phyloP scores from a whole-genome alignment of 257 asterid genomes.

The Buddleja alternifolia region DNA sequence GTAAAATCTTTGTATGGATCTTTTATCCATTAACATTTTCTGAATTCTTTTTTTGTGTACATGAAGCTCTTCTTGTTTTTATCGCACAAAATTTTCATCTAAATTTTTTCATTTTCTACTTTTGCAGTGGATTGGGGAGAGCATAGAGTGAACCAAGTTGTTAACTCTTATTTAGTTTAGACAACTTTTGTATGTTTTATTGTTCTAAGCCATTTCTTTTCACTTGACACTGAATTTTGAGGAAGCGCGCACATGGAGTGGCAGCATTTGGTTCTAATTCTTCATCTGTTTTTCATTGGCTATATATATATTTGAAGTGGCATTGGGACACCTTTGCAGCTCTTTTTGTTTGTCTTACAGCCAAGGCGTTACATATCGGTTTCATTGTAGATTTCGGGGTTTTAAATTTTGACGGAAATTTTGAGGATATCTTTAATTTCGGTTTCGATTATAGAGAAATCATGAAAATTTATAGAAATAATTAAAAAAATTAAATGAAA shows the following conservation, averaged over 20 bases:
- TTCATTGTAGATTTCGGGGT: too few relatives aligned
- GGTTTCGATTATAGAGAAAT: too few relatives aligned
- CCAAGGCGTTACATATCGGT: too few relatives aligned
- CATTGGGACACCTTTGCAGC: background rate
- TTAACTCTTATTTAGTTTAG: conserved; percentile 19
- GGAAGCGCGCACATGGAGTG: conserved; percentile 2
- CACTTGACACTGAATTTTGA: conserved; percentile 9
- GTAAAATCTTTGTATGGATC: too few relatives aligned
- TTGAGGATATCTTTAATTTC: too few relatives aligned
- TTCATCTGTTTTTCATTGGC: conserved; percentile 1
- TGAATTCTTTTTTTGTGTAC: too few relatives aligned
- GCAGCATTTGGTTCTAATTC: background rate
- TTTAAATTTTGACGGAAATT: too few relatives aligned
- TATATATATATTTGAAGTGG: too few relatives aligned
- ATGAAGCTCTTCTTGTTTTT: background rate
- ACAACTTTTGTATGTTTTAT: conserved; percentile 19
- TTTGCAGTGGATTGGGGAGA: conserved; percentile 20
- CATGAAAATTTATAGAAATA: too few relatives aligned
- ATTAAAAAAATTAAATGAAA: too few relatives aligned
- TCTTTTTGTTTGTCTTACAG: background rate
- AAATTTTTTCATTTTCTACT: background rate
- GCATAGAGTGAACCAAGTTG: background rate
- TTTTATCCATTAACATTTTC: too few relatives aligned
- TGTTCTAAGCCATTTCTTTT: background rate
- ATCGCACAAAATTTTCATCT: background rate